These are phyloP conservation scores for Lasiodiplodia theobromae DNA, from an alignment of 2,329 filamentous ascomycete species.

Conservation along the genomic window DNA sequence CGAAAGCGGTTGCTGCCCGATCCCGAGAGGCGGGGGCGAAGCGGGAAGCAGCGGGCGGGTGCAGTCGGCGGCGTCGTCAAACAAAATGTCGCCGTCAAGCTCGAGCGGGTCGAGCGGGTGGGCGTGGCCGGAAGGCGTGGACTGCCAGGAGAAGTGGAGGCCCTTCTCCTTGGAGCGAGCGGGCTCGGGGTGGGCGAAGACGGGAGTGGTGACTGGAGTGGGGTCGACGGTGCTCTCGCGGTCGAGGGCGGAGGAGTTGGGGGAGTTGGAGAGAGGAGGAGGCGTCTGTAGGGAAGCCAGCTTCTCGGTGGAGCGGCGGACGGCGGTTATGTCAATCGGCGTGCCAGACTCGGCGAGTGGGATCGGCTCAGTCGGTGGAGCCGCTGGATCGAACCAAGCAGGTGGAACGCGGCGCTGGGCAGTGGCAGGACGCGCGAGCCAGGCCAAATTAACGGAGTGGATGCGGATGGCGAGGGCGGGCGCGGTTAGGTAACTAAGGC, in stretches of 20 bases:
- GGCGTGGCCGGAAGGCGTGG: slow-evolving; percentile 43
- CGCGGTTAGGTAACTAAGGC: slow-evolving; percentile 16
- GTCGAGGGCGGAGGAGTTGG: slow-evolving; percentile 32
- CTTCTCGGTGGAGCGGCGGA: slow-evolving; percentile 24
- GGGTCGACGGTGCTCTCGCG: slow-evolving; percentile 31
- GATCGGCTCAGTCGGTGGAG: slow-evolving; percentile 31
- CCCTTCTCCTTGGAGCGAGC: slow-evolving; percentile 52
- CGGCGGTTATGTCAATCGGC: slow-evolving; percentile 30
- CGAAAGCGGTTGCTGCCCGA: slow-evolving; percentile 1
- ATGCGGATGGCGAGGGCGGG: slow-evolving; percentile 15
- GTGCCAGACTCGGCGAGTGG: slow-evolving; percentile 24
- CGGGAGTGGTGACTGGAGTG: slow-evolving; percentile 31
- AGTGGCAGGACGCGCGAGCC: slow-evolving; percentile 13
- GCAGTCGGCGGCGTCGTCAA: slow-evolving; percentile 51
- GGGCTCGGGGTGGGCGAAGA: slow-evolving; percentile 39
- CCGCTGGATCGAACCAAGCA: slow-evolving; percentile 29
- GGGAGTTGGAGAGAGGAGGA: slow-evolving; percentile 34
- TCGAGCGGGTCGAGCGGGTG: slow-evolving; percentile 39
- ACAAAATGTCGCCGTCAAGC: slow-evolving; percentile 46
- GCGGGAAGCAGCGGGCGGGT: slow-evolving; percentile 49
- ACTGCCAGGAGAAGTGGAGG: slow-evolving; percentile 54
- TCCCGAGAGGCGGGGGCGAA: slow-evolving; percentile 35
- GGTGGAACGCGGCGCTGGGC: slow-evolving; percentile 26
- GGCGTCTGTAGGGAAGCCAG: slow-evolving; percentile 31
- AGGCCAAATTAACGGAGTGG: slow-evolving; percentile 22